phyloP scores from a whole-genome alignment of 2,329 filamentous ascomycete genomes.

The Fusarium sp. region DNA sequence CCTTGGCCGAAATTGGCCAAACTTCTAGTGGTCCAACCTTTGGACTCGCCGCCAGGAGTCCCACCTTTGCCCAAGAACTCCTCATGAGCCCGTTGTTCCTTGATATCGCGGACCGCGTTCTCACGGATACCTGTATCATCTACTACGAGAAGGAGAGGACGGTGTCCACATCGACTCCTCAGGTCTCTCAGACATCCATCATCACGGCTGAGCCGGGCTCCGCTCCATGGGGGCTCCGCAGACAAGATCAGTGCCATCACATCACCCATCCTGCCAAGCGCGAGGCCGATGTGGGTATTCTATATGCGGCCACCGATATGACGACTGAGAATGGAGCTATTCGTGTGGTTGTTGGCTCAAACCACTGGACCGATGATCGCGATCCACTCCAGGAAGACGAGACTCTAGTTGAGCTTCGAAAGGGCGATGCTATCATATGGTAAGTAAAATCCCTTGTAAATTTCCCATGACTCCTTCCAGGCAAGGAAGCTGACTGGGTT shows the following conservation, averaged over 20 bases:
- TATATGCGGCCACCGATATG: not conserved
- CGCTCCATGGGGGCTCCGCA: not conserved
- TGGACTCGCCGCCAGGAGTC: conserved; percentile 3
- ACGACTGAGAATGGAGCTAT: not conserved
- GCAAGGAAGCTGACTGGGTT: not conserved
- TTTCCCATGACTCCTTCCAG: not conserved
- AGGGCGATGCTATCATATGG: conserved; percentile 6
- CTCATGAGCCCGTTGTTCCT: conserved; percentile 1
- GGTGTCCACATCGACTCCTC: not conserved
- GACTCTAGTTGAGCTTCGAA: conserved; percentile 1
- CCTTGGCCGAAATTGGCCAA: not conserved
- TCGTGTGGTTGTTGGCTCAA: not conserved
- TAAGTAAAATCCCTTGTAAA: not conserved
- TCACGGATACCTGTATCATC: conserved; percentile 1
- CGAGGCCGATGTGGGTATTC: conserved; percentile 4
- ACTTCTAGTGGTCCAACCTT: not conserved
- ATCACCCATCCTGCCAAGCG: conserved; percentile 4
- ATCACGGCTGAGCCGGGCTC: not conserved
- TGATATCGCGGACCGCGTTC: not conserved
- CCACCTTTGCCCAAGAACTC: not conserved
- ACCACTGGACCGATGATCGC: not conserved
- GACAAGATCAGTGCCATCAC: conserved; percentile 6
- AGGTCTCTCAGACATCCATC: not conserved
- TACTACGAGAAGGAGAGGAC: not conserved
- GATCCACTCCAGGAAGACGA: not conserved